Conservation (phyloP, 106 monocot genomes). For the Platanthera zijinensis region DNA sequence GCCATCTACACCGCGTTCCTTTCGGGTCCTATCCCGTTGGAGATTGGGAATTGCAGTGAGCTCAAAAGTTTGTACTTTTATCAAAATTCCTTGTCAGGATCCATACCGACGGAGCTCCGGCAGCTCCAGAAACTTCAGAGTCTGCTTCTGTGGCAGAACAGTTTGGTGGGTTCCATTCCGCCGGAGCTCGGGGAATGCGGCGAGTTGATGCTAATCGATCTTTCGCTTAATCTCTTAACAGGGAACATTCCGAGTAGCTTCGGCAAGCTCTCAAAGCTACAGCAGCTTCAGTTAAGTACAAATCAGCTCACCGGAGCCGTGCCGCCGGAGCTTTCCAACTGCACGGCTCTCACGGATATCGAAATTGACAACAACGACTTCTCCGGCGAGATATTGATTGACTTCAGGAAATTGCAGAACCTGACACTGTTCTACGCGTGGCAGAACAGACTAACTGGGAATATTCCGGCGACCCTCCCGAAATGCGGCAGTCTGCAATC, state of each 20-base stretch:
- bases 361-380: slow-evolving; percentile 89
- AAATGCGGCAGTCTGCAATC: slow-evolving; percentile 55
- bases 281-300: slow-evolving; percentile 72
- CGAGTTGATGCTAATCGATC: slow-evolving; percentile 52
- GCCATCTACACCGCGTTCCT: slow-evolving; percentile 75
- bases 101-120: slow-evolving; percentile 61
- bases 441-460: slow-evolving; percentile 80
- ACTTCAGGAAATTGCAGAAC: slow-evolving; percentile 40
- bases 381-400: slow-evolving; percentile 61
- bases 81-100: slow-evolving; percentile 75
- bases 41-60: slow-evolving; percentile 69
- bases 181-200: slow-evolving; percentile 50
- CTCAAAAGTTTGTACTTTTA: slow-evolving; percentile 67
- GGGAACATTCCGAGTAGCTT: slow-evolving; percentile 58
- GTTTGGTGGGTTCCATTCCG: slow-evolving; percentile 67
- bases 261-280: slow-evolving; percentile 43
- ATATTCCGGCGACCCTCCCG: slow-evolving; percentile 51
- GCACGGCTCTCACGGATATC: slow-evolving; percentile 46
- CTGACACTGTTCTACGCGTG: slow-evolving; percentile 84
- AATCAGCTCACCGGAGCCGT: slow-evolving; percentile 63
- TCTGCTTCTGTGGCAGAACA: slow-evolving; percentile 87
- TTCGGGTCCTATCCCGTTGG: slow-evolving; percentile 67
- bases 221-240: slow-evolving; percentile 65
- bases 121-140: slow-evolving; percentile 55
- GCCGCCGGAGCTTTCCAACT: slow-evolving; percentile 62